Evolutionary conservation across 208 protist species (phyloP).

Genomic region (Trypanosoma melophagium): DNA sequence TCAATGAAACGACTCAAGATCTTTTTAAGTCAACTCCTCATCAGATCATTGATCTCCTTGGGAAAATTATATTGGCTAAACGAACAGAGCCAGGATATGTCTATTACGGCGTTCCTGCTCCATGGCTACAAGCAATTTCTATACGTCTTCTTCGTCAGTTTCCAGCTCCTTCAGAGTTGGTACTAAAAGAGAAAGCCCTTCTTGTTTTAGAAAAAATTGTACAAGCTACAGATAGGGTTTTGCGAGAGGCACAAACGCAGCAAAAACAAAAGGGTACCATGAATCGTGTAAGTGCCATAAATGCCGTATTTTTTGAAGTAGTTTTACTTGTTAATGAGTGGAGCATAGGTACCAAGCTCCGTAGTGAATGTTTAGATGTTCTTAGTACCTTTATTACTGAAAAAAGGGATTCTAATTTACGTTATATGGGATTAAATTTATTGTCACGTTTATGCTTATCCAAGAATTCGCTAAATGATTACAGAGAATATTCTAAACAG

Average conservation of each 20-base stretch:
- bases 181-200: slow-evolving; percentile 48
- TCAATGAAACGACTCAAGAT: slow-evolving; percentile 64
- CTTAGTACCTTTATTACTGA: slow-evolving; percentile 89
- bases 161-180: slow-evolving; percentile 73
- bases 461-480: slow-evolving; percentile 52
- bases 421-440: slow-evolving; percentile 88
- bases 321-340: slow-evolving; percentile 94
- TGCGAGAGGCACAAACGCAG: slow-evolving; percentile 81
- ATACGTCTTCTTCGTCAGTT: slow-evolving; percentile 96
- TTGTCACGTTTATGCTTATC: slow-evolving; percentile 58
- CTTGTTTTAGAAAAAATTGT: slow-evolving; percentile 84
- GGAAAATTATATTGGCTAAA: slow-evolving; percentile 85
- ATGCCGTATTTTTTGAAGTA: slow-evolving; percentile 97
- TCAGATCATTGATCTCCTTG: slow-evolving; percentile 84
- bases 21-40: slow-evolving; percentile 55
- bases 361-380: slow-evolving; percentile 74
- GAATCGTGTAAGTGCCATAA: slow-evolving; percentile 97
- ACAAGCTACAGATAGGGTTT: slow-evolving; percentile 81
- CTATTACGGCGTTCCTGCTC: slow-evolving; percentile 97
- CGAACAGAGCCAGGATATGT: slow-evolving; percentile 93
- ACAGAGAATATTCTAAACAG: slow-evolving; percentile 78
- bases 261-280: slow-evolving; percentile 83
- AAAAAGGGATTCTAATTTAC: slow-evolving; percentile 89
- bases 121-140: slow-evolving; percentile 98
- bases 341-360: slow-evolving; percentile 78